A percentile compares a stretch with the other conserved stretches of the same genome.
These are phyloP conservation scores for Immersiella caudata DNA, from an alignment of 495 filamentous ascomycete species.

Conservation along the genomic window DNA sequence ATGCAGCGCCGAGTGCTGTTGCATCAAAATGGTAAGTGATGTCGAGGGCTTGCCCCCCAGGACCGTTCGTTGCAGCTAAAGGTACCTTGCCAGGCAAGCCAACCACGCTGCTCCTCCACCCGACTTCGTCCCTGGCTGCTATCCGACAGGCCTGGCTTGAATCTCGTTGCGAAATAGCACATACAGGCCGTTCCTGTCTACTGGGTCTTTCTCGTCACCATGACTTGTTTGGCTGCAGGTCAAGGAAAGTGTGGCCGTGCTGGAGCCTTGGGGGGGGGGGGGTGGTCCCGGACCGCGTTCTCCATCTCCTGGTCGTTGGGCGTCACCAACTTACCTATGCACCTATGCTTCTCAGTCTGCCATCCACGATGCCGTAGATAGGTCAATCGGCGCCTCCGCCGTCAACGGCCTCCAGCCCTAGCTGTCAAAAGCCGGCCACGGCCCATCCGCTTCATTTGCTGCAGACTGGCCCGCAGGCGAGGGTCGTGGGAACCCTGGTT, in stretches of 20 bases:
- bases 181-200: slow-evolving; percentile 2
- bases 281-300: not conserved
- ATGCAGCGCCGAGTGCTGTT: slow-evolving; percentile 6
- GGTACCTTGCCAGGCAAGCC: slow-evolving; percentile 9
- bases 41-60: not conserved
- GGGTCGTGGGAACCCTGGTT: slow-evolving; percentile 13
- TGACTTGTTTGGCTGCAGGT: slow-evolving; percentile 9
- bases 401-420: not conserved
- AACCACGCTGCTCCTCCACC: not conserved
- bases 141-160: not conserved
- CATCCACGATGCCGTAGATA: not conserved
- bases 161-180: not conserved
- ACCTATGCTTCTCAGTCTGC: not conserved
- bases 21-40: not conserved
- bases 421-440: not conserved
- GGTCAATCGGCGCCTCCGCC: not conserved
- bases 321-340: not conserved
- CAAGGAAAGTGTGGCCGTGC: not conserved
- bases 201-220: slow-evolving; percentile 7
- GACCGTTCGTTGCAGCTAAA: not conserved
- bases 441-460: not conserved
- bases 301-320: not conserved
- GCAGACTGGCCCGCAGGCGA: not conserved
- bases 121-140: not conserved
- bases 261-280: no score